phyloP scores from a whole-genome alignment of 805 yeast species.

The Nakazawaea peltata region DNA sequence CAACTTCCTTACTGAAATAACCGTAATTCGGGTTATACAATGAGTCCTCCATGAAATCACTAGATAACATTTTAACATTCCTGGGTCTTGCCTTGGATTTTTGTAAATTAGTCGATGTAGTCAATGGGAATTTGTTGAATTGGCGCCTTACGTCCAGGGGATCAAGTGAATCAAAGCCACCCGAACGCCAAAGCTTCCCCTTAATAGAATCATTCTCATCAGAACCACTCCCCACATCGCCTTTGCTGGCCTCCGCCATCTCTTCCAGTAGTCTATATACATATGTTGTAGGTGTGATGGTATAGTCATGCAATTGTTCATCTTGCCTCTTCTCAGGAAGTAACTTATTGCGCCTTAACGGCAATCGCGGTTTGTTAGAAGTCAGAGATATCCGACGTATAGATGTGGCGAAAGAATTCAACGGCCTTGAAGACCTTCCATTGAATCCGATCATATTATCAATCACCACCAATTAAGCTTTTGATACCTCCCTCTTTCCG shows the following conservation, averaged over 20 bases:
- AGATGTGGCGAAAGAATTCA: too few species aligned
- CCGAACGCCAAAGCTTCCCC: constrained; percentile 19
- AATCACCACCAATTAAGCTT: too few species aligned
- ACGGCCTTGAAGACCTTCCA: too few species aligned
- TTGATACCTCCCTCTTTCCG: too few species aligned
- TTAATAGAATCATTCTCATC: neutral
- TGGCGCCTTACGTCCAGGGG: constrained; percentile 21
- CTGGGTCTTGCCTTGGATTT: constrained; percentile 39
- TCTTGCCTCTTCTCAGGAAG: too few species aligned
- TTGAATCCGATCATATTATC: too few species aligned
- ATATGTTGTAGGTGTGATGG: constrained; percentile 15
- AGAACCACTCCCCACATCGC: too few species aligned
- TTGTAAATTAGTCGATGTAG: constrained; percentile 27
- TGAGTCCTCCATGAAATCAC: constrained; percentile 82
- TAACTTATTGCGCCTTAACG: too few species aligned
- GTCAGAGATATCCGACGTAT: too few species aligned
- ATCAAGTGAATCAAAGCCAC: constrained; percentile 28
- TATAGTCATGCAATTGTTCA: constrained; percentile 11
- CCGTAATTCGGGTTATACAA: constrained; percentile 78
- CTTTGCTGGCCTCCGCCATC: too few species aligned
- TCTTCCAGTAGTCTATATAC: too few species aligned
- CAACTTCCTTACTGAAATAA: constrained; percentile 71
- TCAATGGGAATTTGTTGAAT: constrained; percentile 36
- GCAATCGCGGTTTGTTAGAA: too few species aligned
- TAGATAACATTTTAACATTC: constrained; percentile 58